phyloP scores from a whole-genome alignment of 495 filamentous ascomycete species.

The Cairneyella variabilis region DNA sequence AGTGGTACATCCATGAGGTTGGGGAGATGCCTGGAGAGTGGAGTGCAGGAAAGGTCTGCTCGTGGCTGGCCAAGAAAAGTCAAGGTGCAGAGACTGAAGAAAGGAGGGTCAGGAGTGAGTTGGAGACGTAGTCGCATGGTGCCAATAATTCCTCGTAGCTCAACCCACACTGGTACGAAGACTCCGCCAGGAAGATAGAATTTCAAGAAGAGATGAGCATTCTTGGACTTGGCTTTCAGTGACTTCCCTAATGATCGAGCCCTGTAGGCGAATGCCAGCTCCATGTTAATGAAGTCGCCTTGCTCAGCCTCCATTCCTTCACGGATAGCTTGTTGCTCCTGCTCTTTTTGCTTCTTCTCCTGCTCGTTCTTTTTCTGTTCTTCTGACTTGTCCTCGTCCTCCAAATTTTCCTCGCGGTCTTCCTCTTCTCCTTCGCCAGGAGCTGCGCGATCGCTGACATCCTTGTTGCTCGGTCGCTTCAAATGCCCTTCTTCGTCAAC shows the following conservation, averaged over 20 bases:
- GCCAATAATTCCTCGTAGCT: conserved; percentile 61
- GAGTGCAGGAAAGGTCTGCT: conserved; percentile 64
- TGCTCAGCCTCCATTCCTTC: conserved; percentile 72
- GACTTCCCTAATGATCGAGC: conserved; percentile 51
- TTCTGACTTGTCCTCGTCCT: conserved; percentile 31
- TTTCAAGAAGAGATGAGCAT: conserved; percentile 64
- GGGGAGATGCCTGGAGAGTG: conserved; percentile 58
- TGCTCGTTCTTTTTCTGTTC: conserved; percentile 26
- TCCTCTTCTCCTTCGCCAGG: conserved; percentile 35
- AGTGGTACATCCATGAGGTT: conserved; percentile 71
- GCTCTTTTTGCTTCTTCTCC: conserved; percentile 27
- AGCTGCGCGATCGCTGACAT: conserved; percentile 46
- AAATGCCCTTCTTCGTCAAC: conserved; percentile 52
- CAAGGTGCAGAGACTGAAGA: conserved; percentile 64
- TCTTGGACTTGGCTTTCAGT: conserved; percentile 57
- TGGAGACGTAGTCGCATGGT: conserved; percentile 63
- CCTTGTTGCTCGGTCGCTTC: conserved; percentile 28
- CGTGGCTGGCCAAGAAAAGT: conserved; percentile 75
- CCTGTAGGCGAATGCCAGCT: conserved; percentile 67
- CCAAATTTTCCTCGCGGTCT: conserved; percentile 23
- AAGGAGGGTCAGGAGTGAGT: conserved; percentile 67
- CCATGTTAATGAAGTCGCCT: conserved; percentile 68
- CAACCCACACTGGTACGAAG: conserved; percentile 67
- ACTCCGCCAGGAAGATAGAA: conserved; percentile 62
- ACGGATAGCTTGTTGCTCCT: conserved; percentile 44